Evolutionary conservation across 805 yeast genomes (phyloP).

Genomic region (Yamadazyma tumulicola): DNA sequence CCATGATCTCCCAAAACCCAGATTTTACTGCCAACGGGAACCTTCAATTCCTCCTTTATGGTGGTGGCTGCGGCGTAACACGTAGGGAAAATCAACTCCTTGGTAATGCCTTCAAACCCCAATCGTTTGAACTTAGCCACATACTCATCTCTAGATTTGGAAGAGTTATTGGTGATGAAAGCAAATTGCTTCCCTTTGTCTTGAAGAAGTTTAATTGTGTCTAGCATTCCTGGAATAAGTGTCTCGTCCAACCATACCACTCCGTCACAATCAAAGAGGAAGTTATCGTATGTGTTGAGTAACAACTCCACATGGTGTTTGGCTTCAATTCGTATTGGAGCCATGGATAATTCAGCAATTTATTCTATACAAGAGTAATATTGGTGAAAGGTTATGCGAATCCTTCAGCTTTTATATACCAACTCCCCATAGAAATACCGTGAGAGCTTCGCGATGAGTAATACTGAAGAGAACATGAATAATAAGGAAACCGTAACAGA

Average conservation of each 20-base stretch:
- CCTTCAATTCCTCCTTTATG: constrained; percentile 19
- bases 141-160: constrained; percentile 32
- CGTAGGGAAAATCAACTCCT: constrained; percentile 32
- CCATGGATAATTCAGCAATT: background rate
- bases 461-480: constrained; percentile 2
- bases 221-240: constrained; percentile 30
- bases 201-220: constrained; percentile 21
- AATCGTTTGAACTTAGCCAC: constrained; percentile 27
- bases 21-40: constrained; percentile 29
- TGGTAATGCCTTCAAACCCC: constrained; percentile 26
- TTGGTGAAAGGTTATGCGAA: no score
- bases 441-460: constrained; percentile 6
- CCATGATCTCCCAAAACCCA: constrained; percentile 42
- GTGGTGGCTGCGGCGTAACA: constrained; percentile 34
- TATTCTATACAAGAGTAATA: background rate
- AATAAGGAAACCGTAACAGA: background rate
- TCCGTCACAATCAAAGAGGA: constrained; percentile 42
- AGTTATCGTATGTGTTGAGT: constrained; percentile 29
- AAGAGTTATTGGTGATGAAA: constrained; percentile 38
- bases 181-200: constrained; percentile 23
- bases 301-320: constrained; percentile 4
- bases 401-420: no score
- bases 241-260: constrained; percentile 38
- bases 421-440: no score
- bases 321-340: background rate